A percentile compares a stretch with the other conserved stretches of the same genome.
phyloP scores from a whole-genome alignment of 2,329 filamentous ascomycete species.

The Calonectria fujianensis region DNA sequence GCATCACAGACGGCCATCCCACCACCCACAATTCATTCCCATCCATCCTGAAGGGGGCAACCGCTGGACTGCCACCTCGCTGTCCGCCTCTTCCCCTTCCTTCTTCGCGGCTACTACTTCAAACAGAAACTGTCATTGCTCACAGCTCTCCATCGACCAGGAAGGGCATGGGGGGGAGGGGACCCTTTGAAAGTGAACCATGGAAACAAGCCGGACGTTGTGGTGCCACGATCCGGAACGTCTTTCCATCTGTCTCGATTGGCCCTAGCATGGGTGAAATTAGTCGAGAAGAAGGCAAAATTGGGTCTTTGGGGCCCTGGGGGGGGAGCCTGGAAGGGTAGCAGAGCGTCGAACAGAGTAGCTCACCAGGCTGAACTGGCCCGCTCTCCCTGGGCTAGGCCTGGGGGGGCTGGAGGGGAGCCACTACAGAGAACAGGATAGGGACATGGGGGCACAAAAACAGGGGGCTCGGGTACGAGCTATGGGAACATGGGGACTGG shows the following conservation, averaged over 20 bases:
- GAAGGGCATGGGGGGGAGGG: background rate
- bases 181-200: constrained; percentile 1
- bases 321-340: constrained; percentile 39
- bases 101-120: background rate
- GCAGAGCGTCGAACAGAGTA: constrained; percentile 30
- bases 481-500: constrained; percentile 47
- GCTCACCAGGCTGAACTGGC: constrained; percentile 46
- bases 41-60: background rate
- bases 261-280: constrained; percentile 34
- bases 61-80: background rate
- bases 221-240: constrained; percentile 27
- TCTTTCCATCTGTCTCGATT: constrained; percentile 39
- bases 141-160: background rate
- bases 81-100: background rate
- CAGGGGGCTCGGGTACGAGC: constrained; percentile 20
- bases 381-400: background rate
- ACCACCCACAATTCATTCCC: constrained; percentile 7
- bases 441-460: constrained; percentile 10
- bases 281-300: constrained; percentile 18
- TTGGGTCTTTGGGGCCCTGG: constrained; percentile 33
- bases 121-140: background rate
- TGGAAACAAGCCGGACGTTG: constrained; percentile 35
- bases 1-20: background rate
- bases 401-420: background rate
- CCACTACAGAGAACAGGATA: constrained; percentile 15